These are phyloP conservation scores for Apiotrichum domesticum DNA, from an alignment of 1,284 basidiomycete species.

Conservation along the genomic window DNA sequence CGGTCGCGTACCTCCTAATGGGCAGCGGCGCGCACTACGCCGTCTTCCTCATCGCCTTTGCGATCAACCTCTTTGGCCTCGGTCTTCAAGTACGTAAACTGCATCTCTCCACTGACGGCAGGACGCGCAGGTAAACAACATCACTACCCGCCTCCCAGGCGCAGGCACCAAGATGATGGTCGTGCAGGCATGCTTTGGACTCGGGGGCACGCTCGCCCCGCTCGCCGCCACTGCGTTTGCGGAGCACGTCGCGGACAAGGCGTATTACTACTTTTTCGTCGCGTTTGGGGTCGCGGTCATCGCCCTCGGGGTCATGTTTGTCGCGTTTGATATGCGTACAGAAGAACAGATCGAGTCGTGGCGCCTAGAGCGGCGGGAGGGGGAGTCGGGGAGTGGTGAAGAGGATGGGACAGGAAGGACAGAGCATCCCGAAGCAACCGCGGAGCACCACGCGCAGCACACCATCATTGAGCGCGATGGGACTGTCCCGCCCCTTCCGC, in stretches of 20 bases:
- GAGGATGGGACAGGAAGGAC: too few relatives aligned
- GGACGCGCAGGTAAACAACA: conserved; percentile 20
- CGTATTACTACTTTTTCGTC: conserved; percentile 15
- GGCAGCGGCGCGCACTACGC: conserved; percentile 12
- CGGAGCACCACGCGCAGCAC: not conserved
- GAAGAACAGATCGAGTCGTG: conserved; percentile 16
- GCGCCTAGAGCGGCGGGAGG: not conserved
- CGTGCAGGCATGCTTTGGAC: conserved; percentile 41
- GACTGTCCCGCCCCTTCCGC: not conserved
- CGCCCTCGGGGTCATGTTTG: conserved; percentile 5
- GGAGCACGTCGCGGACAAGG: conserved; percentile 5
- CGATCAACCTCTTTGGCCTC: conserved; percentile 14
- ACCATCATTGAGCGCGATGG: not conserved
- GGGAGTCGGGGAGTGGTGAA: not conserved
- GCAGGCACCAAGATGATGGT: conserved; percentile 16
- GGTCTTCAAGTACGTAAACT: conserved; percentile 3
- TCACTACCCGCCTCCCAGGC: conserved; percentile 15
- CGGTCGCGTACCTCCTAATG: conserved; percentile 7
- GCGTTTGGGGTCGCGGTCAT: conserved; percentile 13
- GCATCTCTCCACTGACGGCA: not conserved
- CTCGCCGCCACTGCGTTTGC: conserved; percentile 60
- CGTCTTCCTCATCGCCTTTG: conserved; percentile 11
- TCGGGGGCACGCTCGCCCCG: conserved; percentile 58
- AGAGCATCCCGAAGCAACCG: too few relatives aligned
- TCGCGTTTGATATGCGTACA: conserved; percentile 14